phyloP scores from a whole-genome alignment of 768 basidiomycete genomes.

The Leccinum uliginosum region DNA sequence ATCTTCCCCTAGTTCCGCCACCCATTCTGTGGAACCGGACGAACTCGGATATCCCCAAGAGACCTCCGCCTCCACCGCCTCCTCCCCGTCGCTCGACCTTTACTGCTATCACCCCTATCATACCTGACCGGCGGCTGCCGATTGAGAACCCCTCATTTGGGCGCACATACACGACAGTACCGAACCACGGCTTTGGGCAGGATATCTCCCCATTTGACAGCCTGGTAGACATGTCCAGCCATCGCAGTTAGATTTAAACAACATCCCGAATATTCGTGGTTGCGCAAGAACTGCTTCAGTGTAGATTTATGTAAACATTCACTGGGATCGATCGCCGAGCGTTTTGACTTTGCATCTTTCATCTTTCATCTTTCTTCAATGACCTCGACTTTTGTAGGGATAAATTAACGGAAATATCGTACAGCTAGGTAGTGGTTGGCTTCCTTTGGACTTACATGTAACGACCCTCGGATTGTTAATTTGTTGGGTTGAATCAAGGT shows the following conservation, averaged over 20 bases:
- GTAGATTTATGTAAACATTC: conserved; percentile 36
- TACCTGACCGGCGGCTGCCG: conserved; percentile 41
- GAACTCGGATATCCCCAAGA: conserved; percentile 28
- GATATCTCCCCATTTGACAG: conserved; percentile 67
- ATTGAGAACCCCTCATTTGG: conserved; percentile 11
- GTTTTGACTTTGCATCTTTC: background rate
- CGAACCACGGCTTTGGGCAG: conserved; percentile 31
- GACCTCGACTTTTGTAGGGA: background rate
- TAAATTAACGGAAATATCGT: background rate
- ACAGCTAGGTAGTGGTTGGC: background rate
- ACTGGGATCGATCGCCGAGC: background rate
- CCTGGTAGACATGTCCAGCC: conserved; percentile 42
- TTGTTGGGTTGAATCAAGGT: background rate
- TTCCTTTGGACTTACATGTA: background rate
- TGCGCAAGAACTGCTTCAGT: conserved; percentile 66
- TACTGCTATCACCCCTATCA: conserved; percentile 35
- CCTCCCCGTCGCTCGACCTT: conserved; percentile 50
- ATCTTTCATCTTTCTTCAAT: background rate
- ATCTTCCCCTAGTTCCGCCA: conserved; percentile 4
- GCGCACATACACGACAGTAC: conserved; percentile 25
- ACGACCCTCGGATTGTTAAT: background rate
- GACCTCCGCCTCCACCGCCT: conserved; percentile 61
- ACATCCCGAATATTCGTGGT: conserved; percentile 58
- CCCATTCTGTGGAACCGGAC: conserved; percentile 24
- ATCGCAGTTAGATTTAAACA: conserved; percentile 56